phyloP scores from a whole-genome alignment of 176 grass and related monocot genomes.

The Triticum dicoccoides region DNA sequence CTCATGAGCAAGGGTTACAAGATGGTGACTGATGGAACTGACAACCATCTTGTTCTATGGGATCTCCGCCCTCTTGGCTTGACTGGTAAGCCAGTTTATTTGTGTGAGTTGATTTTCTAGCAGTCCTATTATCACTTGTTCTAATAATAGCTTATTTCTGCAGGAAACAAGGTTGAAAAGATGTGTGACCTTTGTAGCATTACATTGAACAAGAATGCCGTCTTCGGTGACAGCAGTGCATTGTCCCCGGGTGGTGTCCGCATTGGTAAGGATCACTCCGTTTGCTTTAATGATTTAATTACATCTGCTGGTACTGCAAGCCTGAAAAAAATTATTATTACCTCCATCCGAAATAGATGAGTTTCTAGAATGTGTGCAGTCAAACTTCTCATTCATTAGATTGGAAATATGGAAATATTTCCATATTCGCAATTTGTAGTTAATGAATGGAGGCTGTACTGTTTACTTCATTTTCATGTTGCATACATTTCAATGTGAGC shows the following conservation, averaged over 20 bases:
- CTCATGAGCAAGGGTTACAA: constrained; percentile 99
- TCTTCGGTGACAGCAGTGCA: constrained; percentile 97
- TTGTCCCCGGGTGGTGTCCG: constrained; percentile 93
- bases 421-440: too few species aligned
- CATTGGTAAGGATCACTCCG: constrained; percentile 55
- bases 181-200: constrained; percentile 93
- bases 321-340: background rate
- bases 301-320: constrained; percentile 21
- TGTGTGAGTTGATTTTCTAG: background rate
- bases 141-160: constrained; percentile 5
- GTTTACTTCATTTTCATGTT: background rate
- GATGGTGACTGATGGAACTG: constrained; percentile 95
- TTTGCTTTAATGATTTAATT: background rate
- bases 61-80: constrained; percentile 97
- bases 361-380: background rate
- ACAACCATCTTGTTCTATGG: constrained; percentile 99
- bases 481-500: background rate
- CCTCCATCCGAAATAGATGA: background rate
- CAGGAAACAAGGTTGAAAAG: constrained; percentile 98
- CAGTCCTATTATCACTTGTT: background rate
- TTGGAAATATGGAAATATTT: background rate
- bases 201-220: constrained; percentile 97
- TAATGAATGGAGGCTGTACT: background rate
- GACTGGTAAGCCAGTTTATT: constrained; percentile 58
- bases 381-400: background rate